These are phyloP conservation scores for Penicillium odoratum DNA, from an alignment of 495 filamentous ascomycete species.

Conservation along the genomic window DNA sequence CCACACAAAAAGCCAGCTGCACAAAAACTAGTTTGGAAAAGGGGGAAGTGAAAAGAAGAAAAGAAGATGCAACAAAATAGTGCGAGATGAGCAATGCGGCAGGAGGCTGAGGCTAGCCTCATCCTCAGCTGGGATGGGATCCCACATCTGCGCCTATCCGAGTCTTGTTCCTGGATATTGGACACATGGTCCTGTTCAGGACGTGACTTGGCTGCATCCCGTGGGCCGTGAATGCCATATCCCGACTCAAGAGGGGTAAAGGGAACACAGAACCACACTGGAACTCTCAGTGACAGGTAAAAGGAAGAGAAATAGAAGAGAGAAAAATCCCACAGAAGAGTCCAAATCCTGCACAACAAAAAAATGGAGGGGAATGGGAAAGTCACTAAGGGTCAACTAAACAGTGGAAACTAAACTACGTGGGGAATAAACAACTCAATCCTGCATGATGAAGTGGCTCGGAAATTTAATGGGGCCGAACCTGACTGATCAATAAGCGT, in stretches of 20 bases:
- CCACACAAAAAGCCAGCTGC: neutral
- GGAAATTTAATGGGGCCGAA: constrained; percentile 8
- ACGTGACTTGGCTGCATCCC: neutral
- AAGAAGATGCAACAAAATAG: neutral
- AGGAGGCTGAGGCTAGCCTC: neutral
- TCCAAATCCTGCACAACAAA: neutral
- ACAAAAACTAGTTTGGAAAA: neutral
- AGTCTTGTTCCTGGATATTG: neutral
- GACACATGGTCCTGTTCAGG: neutral
- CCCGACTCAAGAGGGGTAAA: constrained; percentile 1
- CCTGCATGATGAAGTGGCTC: constrained; percentile 18
- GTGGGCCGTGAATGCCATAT: neutral
- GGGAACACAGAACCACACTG: neutral
- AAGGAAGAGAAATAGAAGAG: neutral
- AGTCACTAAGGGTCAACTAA: constrained; percentile 1
- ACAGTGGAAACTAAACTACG: constrained; percentile 8
- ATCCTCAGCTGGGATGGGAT: neutral
- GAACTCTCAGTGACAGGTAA: neutral
- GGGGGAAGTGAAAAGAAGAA: neutral
- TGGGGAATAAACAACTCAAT: constrained; percentile 16
- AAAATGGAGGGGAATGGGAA: constrained; percentile 8
- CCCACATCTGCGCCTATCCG: neutral
- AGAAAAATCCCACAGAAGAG: neutral
- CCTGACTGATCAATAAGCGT: neutral
- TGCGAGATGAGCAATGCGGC: neutral